A percentile compares a stretch with the other conserved stretches of the same genome.
phyloP scores from a whole-genome alignment of 345 rosid genomes.

The Psidium guajava region DNA sequence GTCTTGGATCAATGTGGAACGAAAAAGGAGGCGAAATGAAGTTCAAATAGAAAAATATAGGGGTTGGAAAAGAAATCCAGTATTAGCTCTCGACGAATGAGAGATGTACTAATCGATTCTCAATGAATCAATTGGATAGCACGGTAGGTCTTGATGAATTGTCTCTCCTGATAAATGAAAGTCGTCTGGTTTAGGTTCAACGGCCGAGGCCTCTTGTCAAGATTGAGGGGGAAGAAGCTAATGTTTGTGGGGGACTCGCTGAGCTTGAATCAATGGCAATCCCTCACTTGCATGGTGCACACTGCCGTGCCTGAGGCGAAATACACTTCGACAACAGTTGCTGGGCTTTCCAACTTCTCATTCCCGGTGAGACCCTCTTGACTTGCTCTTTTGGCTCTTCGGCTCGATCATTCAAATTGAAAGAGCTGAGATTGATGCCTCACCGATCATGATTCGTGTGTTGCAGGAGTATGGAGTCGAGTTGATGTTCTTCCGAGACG shows the following conservation, averaged over 20 bases:
- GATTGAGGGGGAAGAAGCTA: slow-evolving; percentile 25
- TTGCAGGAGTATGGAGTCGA: slow-evolving; percentile 12
- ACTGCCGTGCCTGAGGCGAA: slow-evolving; percentile 9
- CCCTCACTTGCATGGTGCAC: slow-evolving; percentile 40
- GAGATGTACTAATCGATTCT: background rate
- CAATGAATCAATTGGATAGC: background rate
- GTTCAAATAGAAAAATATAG: background rate
- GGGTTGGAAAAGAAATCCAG: background rate
- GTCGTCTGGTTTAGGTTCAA: slow-evolving; percentile 15
- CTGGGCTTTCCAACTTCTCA: slow-evolving; percentile 13
- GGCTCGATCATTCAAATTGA: background rate
- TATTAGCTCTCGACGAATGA: background rate
- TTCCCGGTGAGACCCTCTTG: slow-evolving; percentile 11
- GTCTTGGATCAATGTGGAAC: background rate
- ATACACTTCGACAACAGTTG: slow-evolving; percentile 2
- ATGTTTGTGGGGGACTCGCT: slow-evolving; percentile 48
- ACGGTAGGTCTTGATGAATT: too few species aligned
- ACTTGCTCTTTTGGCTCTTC: background rate
- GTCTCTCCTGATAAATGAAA: background rate
- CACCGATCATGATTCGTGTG: background rate
- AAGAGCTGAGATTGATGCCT: background rate
- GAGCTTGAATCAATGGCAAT: slow-evolving; percentile 37
- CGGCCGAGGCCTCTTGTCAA: slow-evolving; percentile 18
- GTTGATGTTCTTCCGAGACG: slow-evolving; percentile 28
- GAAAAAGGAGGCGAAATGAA: background rate